Conservation (phyloP, 1,139 yeast genomes). For the Debaryomyces nepalensis region DNA sequence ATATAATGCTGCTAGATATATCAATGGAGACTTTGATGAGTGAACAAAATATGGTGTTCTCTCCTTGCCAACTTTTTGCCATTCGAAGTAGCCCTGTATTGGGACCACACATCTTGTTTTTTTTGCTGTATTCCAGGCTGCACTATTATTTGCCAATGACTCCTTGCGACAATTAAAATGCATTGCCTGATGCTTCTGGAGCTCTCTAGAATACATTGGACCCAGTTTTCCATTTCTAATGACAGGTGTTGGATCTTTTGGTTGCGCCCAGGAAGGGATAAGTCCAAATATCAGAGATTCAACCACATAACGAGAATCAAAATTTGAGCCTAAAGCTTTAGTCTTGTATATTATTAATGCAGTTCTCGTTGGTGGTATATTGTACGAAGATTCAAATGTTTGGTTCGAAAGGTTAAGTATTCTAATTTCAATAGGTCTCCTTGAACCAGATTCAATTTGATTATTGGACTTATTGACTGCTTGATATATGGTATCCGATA, state of each 20-base stretch:
- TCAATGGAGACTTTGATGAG: conserved; percentile 52
- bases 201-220: conserved; percentile 32
- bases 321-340: conserved; percentile 15
- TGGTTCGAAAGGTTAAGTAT: conserved; percentile 9
- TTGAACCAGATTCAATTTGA: background rate
- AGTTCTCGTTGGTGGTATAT: conserved; percentile 47
- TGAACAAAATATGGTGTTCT: conserved; percentile 70
- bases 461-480: conserved; percentile 7
- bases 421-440: conserved; percentile 7
- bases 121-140: conserved; percentile 55
- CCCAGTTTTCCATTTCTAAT: conserved; percentile 24
- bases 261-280: conserved; percentile 49
- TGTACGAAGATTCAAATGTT: conserved; percentile 34
- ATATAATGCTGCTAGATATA: conserved; percentile 76
- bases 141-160: conserved; percentile 45
- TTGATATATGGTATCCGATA: conserved; percentile 15
- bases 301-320: conserved; percentile 26
- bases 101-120: conserved; percentile 69
- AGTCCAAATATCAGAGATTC: conserved; percentile 51
- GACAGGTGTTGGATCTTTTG: conserved; percentile 31
- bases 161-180: conserved; percentile 71
- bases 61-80: conserved; percentile 51
- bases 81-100: conserved; percentile 84
- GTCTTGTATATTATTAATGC: conserved; percentile 38
- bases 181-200: conserved; percentile 35